Base-by-base conservation (phyloP, 305 asterid species). In the Fraxinus sp. region DNA sequence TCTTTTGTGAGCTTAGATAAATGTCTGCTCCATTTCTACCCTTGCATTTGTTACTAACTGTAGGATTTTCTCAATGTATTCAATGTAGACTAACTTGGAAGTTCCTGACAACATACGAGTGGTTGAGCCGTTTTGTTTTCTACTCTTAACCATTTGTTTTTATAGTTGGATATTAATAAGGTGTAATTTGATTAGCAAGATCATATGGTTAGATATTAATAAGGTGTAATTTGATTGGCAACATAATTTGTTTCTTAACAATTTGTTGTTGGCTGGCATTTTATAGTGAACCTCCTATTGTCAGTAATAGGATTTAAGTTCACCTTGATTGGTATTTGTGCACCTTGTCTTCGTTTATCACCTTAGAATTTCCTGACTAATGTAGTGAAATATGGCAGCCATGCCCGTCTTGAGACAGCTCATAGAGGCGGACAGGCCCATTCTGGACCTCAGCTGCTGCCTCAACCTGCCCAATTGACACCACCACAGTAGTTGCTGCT, bases 51-150 rank as follows among this genome's bases (percentile, higher is more conserved):
- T 81, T 77, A 79, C 81, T 83, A 84, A 86, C 86, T 5, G 78
- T 84, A 84, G 88, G 84, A 84, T 14, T 79, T 80, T 36, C 55
- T 84, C 72, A 79, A 55, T 55, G 85, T 79, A 86, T 82, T 81
- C 85, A 84, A 68, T 81, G 78, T 78, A 84, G 89, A 82, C 89
- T 84, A 84, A 78, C 86, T 74, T 52, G 1, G 7, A 76, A 36
- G 33, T 39, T 30, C 68, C 13, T 18, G 84, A 86, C 87, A 85
- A 85, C 89, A 55, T 33, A 18, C 76, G 79, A 82, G 89, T 88
- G 91, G 89, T 85, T 18, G 83, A 86, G 89, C 87, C 84, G 81
- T 88, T 88, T 84, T 85, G 87, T 86, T 83, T 82, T 77, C 59
- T 82, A 52, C 22, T 77, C 28, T 80, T 80, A 39, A 30, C 77